phyloP scores from a whole-genome alignment of 2,329 filamentous ascomycete species.

The Fusarium sp. region DNA sequence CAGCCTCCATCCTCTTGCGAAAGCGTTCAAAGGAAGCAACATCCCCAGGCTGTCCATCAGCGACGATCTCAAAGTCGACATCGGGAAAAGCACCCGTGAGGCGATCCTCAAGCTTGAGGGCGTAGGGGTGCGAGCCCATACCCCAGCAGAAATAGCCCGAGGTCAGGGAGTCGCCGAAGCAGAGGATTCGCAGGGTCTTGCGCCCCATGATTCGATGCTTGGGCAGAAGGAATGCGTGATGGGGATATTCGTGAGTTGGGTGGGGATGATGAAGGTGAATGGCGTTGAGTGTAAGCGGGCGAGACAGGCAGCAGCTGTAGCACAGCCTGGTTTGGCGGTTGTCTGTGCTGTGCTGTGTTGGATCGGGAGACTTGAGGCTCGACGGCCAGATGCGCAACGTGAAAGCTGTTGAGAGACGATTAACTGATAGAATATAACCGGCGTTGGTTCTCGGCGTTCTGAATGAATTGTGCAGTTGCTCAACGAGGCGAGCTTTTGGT shows the following conservation, averaged over 20 bases:
- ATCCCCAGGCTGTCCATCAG: slow-evolving; percentile 66
- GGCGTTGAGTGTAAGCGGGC: slow-evolving; percentile 2
- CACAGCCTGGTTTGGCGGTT: not conserved
- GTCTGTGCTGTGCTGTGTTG: not conserved
- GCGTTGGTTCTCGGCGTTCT: not conserved
- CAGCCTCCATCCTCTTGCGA: slow-evolving; percentile 46
- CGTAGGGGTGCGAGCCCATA: slow-evolving; percentile 64
- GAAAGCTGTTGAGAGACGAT: not conserved
- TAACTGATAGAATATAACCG: not conserved
- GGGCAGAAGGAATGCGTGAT: not conserved
- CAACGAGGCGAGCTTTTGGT: not conserved
- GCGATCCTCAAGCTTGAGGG: slow-evolving; percentile 58
- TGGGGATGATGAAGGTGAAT: not conserved
- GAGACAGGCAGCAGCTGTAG: slow-evolving; percentile 16
- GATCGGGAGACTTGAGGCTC: not conserved
- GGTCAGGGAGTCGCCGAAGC: slow-evolving; percentile 75
- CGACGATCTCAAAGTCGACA: slow-evolving; percentile 58
- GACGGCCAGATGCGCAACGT: not conserved
- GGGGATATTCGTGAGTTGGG: not conserved
- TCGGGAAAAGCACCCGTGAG: slow-evolving; percentile 60
- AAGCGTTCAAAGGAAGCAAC: slow-evolving; percentile 54
- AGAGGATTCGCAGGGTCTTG: slow-evolving; percentile 65
- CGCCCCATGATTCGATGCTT: slow-evolving; percentile 39
- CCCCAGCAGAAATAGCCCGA: slow-evolving; percentile 63
- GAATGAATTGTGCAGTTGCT: not conserved